phyloP scores from a whole-genome alignment of 257 asterid genomes.

The Nemophila menziesii region DNA sequence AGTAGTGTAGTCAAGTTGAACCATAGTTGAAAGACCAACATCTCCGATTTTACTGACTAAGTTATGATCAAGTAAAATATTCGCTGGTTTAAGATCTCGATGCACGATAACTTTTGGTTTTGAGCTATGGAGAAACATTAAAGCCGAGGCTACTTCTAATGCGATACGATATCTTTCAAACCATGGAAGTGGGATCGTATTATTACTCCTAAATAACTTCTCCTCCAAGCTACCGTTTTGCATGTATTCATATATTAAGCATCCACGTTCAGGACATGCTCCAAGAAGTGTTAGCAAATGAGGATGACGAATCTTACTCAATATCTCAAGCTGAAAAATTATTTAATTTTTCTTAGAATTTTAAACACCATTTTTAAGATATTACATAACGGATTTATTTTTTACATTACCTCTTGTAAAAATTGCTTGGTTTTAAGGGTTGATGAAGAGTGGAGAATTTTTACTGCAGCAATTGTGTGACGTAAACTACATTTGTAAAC shows the following conservation, averaged over 20 bases:
- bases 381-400: background rate
- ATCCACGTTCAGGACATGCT: constrained; percentile 63
- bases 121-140: constrained; percentile 60
- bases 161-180: constrained; percentile 66
- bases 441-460: constrained; percentile 58
- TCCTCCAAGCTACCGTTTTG: constrained; percentile 83
- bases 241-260: constrained; percentile 86
- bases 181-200: constrained; percentile 60
- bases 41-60: constrained; percentile 75
- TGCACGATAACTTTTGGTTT: constrained; percentile 63
- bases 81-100: constrained; percentile 85
- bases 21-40: constrained; percentile 63
- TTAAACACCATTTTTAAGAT: background rate
- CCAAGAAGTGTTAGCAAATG: constrained; percentile 80
- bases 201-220: constrained; percentile 32
- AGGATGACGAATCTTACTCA: constrained; percentile 76
- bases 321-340: constrained; percentile 47
- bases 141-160: constrained; percentile 81
- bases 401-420: constrained; percentile 54
- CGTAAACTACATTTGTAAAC: constrained; percentile 70
- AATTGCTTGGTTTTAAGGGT: constrained; percentile 46
- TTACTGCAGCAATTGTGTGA: constrained; percentile 76
- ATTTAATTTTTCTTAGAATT: background rate
- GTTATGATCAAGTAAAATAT: constrained; percentile 72
- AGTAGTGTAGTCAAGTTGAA: constrained; percentile 27